Evolutionary conservation across 2,329 filamentous ascomycete genomes (phyloP).

Genomic region (Colletotrichum incanum): DNA sequence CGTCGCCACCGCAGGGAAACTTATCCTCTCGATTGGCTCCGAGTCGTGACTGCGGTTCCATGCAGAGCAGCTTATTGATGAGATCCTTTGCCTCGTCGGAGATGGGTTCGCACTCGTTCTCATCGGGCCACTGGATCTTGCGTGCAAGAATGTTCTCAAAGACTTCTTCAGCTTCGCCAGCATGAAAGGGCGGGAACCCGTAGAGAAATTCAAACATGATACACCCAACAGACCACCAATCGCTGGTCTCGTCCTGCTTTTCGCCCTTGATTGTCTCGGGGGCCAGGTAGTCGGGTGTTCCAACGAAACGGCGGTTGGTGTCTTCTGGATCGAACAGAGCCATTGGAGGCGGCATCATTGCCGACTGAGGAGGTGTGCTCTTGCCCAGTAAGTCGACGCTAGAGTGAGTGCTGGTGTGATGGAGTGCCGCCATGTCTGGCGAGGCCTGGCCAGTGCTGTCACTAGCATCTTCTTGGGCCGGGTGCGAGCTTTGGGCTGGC

Average conservation of each 20-base stretch:
- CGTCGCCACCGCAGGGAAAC: slow-evolving; percentile 86
- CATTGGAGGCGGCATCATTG: slow-evolving; percentile 92
- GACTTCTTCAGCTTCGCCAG: slow-evolving; percentile 88
- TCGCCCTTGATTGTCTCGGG: slow-evolving; percentile 97
- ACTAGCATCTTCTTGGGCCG: slow-evolving; percentile 81
- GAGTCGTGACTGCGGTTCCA: slow-evolving; percentile 85
- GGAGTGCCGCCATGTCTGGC: slow-evolving; percentile 81
- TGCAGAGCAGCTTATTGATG: slow-evolving; percentile 91
- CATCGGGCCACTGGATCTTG: slow-evolving; percentile 92
- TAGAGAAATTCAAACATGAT: slow-evolving; percentile 98
- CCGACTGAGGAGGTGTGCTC: slow-evolving; percentile 74
- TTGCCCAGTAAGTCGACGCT: slow-evolving; percentile 67
- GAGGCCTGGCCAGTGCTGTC: slow-evolving; percentile 82
- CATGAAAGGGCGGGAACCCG: slow-evolving; percentile 94
- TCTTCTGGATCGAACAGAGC: slow-evolving; percentile 96
- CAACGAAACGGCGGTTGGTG: slow-evolving; percentile 92
- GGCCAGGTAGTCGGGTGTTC: slow-evolving; percentile 96
- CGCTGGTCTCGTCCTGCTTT: slow-evolving; percentile 96
- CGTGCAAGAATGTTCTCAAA: slow-evolving; percentile 96
- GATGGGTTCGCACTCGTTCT: slow-evolving; percentile 79
- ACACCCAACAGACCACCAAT: slow-evolving; percentile 99
- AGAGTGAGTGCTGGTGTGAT: slow-evolving; percentile 62
- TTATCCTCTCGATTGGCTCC: slow-evolving; percentile 90
- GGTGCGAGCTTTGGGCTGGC: slow-evolving; percentile 64
- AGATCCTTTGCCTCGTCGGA: slow-evolving; percentile 93